These are phyloP conservation scores for Penicillium bialowiezense DNA, from an alignment of 495 filamentous ascomycete genomes.

Conservation along the genomic window DNA sequence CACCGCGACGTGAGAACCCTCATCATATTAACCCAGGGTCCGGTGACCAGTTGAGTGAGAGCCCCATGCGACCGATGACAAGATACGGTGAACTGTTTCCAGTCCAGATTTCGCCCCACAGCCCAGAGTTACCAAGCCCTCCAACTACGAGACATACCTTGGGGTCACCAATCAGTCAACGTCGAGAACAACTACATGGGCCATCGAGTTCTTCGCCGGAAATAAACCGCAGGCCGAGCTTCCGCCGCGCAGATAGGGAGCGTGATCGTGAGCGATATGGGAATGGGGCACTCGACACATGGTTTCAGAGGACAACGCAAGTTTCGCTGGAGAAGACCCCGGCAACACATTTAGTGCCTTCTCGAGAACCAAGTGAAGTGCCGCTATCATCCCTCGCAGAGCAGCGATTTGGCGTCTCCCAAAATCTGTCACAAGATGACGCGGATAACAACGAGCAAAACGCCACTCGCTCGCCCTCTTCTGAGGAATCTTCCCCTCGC, in stretches of 20 bases:
- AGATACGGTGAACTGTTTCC: not conserved
- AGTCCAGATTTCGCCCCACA: not conserved
- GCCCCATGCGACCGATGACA: not conserved
- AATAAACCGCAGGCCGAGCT: not conserved
- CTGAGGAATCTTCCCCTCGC: not conserved
- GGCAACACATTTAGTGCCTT: not conserved
- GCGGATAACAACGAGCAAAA: not conserved
- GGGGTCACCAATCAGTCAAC: slow-evolving; percentile 5
- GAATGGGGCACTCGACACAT: slow-evolving; percentile 41
- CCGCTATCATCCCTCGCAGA: slow-evolving; percentile 24
- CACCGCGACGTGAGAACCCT: slow-evolving; percentile 1
- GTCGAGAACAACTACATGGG: not conserved
- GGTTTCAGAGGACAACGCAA: slow-evolving; percentile 33
- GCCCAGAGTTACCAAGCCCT: slow-evolving; percentile 6
- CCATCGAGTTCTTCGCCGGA: not conserved
- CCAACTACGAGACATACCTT: slow-evolving; percentile 8
- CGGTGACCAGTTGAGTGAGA: not conserved
- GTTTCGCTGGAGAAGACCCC: slow-evolving; percentile 4
- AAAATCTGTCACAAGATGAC: not conserved
- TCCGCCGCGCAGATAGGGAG: slow-evolving; percentile 19
- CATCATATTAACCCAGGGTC: not conserved
- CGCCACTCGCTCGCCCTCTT: not conserved
- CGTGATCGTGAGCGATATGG: slow-evolving; percentile 34
- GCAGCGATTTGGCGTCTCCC: slow-evolving; percentile 18
- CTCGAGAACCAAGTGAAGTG: slow-evolving; percentile 8